Percentiles rank a stretch among this genome's conserved stretches.
Evolutionary conservation across 768 basidiomycete species (phyloP).

Genomic region (Lactarius evosmus): DNA sequence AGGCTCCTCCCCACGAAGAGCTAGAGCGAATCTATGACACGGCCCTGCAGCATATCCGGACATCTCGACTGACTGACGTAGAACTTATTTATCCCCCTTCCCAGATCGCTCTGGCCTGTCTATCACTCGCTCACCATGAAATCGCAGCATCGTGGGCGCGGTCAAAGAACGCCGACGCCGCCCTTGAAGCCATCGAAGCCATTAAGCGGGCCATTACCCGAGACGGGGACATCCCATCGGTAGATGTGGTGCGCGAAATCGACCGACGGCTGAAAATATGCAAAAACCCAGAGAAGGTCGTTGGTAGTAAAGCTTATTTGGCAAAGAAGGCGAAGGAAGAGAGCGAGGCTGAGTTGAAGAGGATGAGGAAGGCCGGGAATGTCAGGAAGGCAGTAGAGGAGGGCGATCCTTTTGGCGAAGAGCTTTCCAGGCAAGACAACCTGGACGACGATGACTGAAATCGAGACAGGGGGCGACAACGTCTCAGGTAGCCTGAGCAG

Average conservation of each 20-base stretch:
- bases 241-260: conserved; percentile 83
- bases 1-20: conserved; percentile 44
- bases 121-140: conserved; percentile 61
- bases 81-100: conserved; percentile 92
- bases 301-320: conserved; percentile 80
- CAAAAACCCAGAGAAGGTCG: conserved; percentile 94
- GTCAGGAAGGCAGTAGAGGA: conserved; percentile 56
- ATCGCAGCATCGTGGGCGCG: conserved; percentile 61
- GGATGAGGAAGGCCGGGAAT: conserved; percentile 43
- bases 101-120: conserved; percentile 84
- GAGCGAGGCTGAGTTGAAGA: conserved; percentile 63
- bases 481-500: neutral
- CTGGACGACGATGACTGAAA: conserved; percentile 30
- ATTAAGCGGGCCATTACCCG: conserved; percentile 55
- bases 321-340: conserved; percentile 72
- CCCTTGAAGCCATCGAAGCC: conserved; percentile 44
- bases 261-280: conserved; percentile 84
- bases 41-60: conserved; percentile 64
- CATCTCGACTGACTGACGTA: conserved; percentile 85
- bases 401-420: conserved; percentile 70
- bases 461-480: neutral
- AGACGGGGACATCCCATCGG: conserved; percentile 61
- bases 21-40: conserved; percentile 58
- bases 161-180: conserved; percentile 39
- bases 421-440: conserved; percentile 39